Base-by-base conservation (phyloP, 31 red algal genomes). In the Porphyra umbilicalis region DNA sequence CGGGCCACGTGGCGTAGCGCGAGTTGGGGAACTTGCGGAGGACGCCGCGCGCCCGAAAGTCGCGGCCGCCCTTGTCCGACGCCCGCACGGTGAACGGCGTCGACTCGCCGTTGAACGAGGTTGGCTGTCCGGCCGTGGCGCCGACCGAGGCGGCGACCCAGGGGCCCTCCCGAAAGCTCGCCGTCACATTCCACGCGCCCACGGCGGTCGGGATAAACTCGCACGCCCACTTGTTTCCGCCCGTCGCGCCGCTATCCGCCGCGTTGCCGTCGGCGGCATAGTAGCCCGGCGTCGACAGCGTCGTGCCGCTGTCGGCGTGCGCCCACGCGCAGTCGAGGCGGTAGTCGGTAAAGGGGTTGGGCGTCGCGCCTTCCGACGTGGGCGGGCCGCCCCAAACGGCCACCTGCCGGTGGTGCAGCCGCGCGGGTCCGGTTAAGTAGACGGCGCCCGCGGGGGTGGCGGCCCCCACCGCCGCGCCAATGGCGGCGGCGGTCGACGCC, bases 201-300 rank as follows among this genome's bases (percentile, higher is more conserved):
- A 76, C 84, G 0, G 75, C 35, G 16, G 35, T 37, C 4, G 90
- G 76, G 2, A 81, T 38, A 38, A 92, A 92, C 76, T 79, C 85
- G 33, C 80, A 82, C 18, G 77, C 39, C 90, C 90, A 92, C 32
- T 80, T 74, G 35, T 83, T 57, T 4, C 90, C 90, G 33, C 76
- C 76, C 34, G 80, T 33, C 20, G 90, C 85, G 33, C 76, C 79
- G 36, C 81, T 81, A 8, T 84, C 36, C 34, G 84, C 90, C 32
- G 85, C 78, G 74, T 92, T 83, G 33, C 90, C 90, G 80, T 92
- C 90, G 8, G 90, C 90, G 6, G 90, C 90, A 84, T 84, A 92
- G 57, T 87, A 92, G 37, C 90, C 90, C 14, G 84, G 90, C n/a
- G 84, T 68, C 4, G 38, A 33, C 35, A 79, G 42, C 18, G 34